These are phyloP conservation scores for Komagataella kurtzmanii DNA, from an alignment of 805 yeast genomes.

Conservation along the genomic window DNA sequence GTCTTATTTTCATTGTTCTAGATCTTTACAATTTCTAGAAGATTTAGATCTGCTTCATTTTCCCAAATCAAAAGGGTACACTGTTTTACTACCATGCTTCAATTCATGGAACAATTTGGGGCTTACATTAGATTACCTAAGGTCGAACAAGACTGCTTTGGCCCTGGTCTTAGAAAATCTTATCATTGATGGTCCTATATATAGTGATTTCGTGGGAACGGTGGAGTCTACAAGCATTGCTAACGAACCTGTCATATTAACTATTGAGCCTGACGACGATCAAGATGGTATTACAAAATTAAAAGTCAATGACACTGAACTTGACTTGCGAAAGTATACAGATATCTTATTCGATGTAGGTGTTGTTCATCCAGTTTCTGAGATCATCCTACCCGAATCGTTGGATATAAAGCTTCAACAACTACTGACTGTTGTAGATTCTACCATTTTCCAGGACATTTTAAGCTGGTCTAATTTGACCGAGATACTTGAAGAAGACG, in stretches of 20 bases:
- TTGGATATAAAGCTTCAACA: constrained; percentile 41
- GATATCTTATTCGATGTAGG: constrained; percentile 78
- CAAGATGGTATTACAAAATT: neutral
- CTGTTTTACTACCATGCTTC: constrained; percentile 69
- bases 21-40: constrained; percentile 44
- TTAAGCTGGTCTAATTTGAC: constrained; percentile 30
- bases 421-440: constrained; percentile 40
- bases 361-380: constrained; percentile 59
- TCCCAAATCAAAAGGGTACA: constrained; percentile 42
- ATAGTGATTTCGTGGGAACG: constrained; percentile 40
- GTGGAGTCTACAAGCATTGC: constrained; percentile 17
- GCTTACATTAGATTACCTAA: constrained; percentile 45
- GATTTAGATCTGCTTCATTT: constrained; percentile 38
- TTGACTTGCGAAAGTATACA: constrained; percentile 27
- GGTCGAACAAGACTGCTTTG: constrained; percentile 35
- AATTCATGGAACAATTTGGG: constrained; percentile 56
- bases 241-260: constrained; percentile 11
- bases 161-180: constrained; percentile 39
- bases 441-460: constrained; percentile 30
- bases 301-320: constrained; percentile 14
- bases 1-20: constrained; percentile 49
- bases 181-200: constrained; percentile 50
- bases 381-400: constrained; percentile 41
- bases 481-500: constrained; percentile 23
- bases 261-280: constrained; percentile 4